Evolutionary conservation across 805 yeast genomes (phyloP), one percentile per base, ranked within the genome.

Genomic region (Candida multigemmis): DNA sequence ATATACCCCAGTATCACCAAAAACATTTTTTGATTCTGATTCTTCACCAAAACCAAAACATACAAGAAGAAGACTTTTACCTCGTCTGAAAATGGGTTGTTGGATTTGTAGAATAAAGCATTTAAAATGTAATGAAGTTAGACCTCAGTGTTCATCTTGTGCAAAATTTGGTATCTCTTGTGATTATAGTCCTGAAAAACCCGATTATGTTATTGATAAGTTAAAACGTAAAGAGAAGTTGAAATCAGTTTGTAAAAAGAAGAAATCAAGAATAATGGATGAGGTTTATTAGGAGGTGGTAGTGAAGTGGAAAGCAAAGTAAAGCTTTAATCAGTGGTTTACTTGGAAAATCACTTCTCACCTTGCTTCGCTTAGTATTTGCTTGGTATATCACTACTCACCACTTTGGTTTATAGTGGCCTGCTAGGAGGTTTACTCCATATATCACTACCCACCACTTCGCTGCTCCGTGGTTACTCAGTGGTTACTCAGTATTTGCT

Each of bases 61-160:
- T 30, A 60, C 61, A 10, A 42, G 68, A 19, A 46, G 60, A 30
- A 50, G 65, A 29, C 36, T 56, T 14, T 44, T 58, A 31, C 65
- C 65, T 2, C 41, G 68, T 24, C 56, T 65, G 3, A 57, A 57
- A 32, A 53, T 46, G 18, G 68, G 68, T 5, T 61, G 68, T 33
- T 61, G 68, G 68, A 57, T 61, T 28, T 61, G 68, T 34, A 43
- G 68, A 29, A 61, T 61, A 32, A 59, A 60, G 35, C 68, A 61
- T 35, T 47, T 61, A 31, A 61, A 61, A 35, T 61, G 68, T 37
- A 66, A 61, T 33, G 68, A 61, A 32, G 24, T 19, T 8, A 48
- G 53, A 30, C 68, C 68, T 0, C 30, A 35, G 5, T 61, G 68
- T 36, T 32, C 52, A 16, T 47, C 53, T 26, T 61, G 68, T 39